phyloP scores from a whole-genome alignment of 202 grass and related monocot genomes.

The Brachypodium distachyon region DNA sequence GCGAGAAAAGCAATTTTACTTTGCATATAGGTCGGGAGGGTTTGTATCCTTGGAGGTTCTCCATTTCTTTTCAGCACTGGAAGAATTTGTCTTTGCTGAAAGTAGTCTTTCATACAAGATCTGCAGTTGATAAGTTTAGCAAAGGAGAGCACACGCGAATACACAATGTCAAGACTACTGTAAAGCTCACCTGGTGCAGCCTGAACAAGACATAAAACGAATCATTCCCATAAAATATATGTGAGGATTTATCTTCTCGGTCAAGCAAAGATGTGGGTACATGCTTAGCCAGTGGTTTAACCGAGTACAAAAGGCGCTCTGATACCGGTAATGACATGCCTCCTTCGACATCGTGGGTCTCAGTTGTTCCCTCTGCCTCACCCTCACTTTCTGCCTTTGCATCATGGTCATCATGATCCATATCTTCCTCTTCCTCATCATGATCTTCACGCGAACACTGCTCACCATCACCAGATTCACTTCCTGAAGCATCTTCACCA shows the following conservation, averaged over 20 bases:
- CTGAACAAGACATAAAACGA: slow-evolving; percentile 92
- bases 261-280: slow-evolving; percentile 51
- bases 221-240: slow-evolving; percentile 89
- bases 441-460: slow-evolving; percentile 75
- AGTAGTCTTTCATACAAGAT: slow-evolving; percentile 90
- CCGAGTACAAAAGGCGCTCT: slow-evolving; percentile 49
- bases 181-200: slow-evolving; percentile 76
- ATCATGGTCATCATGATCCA: slow-evolving; percentile 85
- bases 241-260: slow-evolving; percentile 41
- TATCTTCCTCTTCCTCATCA: slow-evolving; percentile 89
- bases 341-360: slow-evolving; percentile 48
- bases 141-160: background rate
- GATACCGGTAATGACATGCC: slow-evolving; percentile 62
- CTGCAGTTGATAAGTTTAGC: slow-evolving; percentile 46
- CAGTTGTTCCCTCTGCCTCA: slow-evolving; percentile 73
- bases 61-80: slow-evolving; percentile 84
- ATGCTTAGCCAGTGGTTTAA: slow-evolving; percentile 79
- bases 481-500: slow-evolving; percentile 72
- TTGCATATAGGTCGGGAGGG: slow-evolving; percentile 79
- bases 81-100: slow-evolving; percentile 86
- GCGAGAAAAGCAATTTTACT: slow-evolving; percentile 36
- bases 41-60: slow-evolving; percentile 76
- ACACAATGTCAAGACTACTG: background rate
- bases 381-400: slow-evolving; percentile 90
- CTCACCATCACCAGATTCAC: slow-evolving; percentile 69